These are phyloP conservation scores for Phytophthora constricta DNA, from an alignment of 352 stramenopile genomes.

Conservation along the genomic window DNA sequence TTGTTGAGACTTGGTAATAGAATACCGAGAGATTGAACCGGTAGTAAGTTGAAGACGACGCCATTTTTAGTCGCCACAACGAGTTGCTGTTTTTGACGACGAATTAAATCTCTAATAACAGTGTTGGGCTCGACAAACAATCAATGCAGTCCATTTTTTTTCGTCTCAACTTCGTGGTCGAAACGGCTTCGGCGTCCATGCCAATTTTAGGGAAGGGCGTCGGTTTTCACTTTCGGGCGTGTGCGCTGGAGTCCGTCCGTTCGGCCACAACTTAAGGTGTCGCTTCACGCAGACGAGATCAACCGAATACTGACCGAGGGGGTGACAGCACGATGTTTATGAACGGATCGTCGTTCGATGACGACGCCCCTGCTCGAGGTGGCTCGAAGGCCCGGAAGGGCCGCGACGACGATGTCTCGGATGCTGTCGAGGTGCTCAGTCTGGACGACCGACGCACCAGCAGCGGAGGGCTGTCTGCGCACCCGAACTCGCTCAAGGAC, in stretches of 20 bases:
- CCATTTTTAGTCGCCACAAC: no score
- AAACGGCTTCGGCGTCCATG: no score
- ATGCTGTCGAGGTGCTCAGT: slow-evolving; percentile 69
- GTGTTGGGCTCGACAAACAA: no score
- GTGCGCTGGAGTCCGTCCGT: no score
- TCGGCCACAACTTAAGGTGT: no score
- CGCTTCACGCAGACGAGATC: slow-evolving; percentile 21
- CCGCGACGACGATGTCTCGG: slow-evolving; percentile 53
- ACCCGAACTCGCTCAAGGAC: slow-evolving; percentile 83
- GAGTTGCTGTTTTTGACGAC: no score
- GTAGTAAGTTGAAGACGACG: no score
- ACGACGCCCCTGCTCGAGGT: slow-evolving; percentile 43
- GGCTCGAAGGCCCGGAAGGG: slow-evolving; percentile 25
- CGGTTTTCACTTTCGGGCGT: slow-evolving; percentile 9
- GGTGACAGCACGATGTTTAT: slow-evolving; percentile 77
- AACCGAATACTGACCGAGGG: neutral
- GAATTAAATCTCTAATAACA: no score
- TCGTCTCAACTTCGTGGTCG: no score
- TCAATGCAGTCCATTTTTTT: no score
- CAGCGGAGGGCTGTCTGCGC: slow-evolving; percentile 40
- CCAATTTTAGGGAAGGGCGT: no score
- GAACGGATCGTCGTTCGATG: slow-evolving; percentile 79
- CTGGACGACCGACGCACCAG: slow-evolving; percentile 56
- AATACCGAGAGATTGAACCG: neutral
- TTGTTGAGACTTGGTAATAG: neutral